Evolutionary conservation across 208 protist genomes (phyloP).

Genomic region (Zelonia costaricensis): DNA sequence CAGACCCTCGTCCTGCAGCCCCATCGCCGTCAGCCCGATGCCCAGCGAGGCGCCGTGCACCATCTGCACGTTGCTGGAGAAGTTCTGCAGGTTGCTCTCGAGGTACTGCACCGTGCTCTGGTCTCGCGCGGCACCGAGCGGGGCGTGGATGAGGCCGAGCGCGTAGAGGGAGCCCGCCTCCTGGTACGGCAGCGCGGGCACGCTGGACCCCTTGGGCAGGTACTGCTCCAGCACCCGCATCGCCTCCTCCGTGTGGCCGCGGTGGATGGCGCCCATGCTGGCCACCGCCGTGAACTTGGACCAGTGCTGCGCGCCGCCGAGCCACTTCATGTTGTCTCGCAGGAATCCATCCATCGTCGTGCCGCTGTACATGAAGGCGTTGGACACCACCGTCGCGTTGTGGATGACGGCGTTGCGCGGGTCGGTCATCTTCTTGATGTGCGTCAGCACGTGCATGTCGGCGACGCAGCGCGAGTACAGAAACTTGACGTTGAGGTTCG

Average conservation of each 20-base stretch:
- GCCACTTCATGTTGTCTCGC: slow-evolving; percentile 97
- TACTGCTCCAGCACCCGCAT: slow-evolving; percentile 93
- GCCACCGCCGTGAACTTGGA: slow-evolving; percentile 97
- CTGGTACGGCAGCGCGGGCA: slow-evolving; percentile 86
- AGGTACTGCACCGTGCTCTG: slow-evolving; percentile 84
- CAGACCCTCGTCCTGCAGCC: slow-evolving; percentile 85
- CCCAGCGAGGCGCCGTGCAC: slow-evolving; percentile 98
- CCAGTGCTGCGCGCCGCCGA: slow-evolving; percentile 96
- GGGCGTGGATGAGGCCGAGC: slow-evolving; percentile 97
- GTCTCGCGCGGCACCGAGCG: slow-evolving; percentile 88
- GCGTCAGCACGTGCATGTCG: slow-evolving; percentile 95
- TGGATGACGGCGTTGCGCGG: slow-evolving; percentile 81
- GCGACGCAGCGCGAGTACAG: slow-evolving; percentile 94
- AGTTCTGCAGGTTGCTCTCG: slow-evolving; percentile 61
- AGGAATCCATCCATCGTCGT: slow-evolving; percentile 98
- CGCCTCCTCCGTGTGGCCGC: slow-evolving; percentile 92
- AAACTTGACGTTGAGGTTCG: slow-evolving; percentile 95
- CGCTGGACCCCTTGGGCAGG: slow-evolving; percentile 76
- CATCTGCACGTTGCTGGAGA: slow-evolving; percentile 85
- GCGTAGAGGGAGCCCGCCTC: slow-evolving; percentile 98
- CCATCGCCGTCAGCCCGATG: slow-evolving; percentile 94
- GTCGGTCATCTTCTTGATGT: slow-evolving; percentile 93
- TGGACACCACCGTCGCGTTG: slow-evolving; percentile 94
- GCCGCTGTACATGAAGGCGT: slow-evolving; percentile 98
- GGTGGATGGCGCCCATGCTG: slow-evolving; percentile 97